Evolutionary conservation across 768 basidiomycete genomes (phyloP).

Genomic region (Gymnopilus junonius): DNA sequence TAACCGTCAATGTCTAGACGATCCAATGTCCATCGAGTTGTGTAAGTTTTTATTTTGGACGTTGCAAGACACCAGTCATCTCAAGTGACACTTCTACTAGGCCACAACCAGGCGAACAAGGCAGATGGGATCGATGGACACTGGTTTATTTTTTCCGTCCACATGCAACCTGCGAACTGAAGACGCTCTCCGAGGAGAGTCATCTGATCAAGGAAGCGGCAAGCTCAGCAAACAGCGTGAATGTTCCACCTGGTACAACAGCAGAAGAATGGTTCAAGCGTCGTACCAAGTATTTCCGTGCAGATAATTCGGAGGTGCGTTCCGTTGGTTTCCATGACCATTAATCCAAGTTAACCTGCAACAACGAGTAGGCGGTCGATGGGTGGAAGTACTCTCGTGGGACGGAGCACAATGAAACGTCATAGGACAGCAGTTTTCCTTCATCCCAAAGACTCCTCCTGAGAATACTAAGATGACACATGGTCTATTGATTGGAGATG

Average conservation of each 20-base stretch:
- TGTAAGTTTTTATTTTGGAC: neutral
- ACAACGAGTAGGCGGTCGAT: neutral
- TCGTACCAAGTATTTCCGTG: slow-evolving; percentile 3
- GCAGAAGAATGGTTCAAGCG: slow-evolving; percentile 6
- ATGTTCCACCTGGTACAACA: neutral
- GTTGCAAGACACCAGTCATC: neutral
- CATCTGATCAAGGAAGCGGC: neutral
- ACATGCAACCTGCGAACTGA: slow-evolving; percentile 3
- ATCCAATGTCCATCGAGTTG: neutral
- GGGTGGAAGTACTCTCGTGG: slow-evolving; percentile 1
- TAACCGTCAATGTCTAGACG: neutral
- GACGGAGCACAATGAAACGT: slow-evolving; percentile 1
- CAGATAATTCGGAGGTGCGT: neutral
- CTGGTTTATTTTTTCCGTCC: slow-evolving; percentile 1
- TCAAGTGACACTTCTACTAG: neutral
- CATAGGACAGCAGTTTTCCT: neutral
- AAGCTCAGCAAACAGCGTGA: neutral
- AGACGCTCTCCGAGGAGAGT: neutral
- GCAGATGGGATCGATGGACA: slow-evolving; percentile 1
- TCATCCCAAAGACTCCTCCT: neutral
- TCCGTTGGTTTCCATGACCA: neutral
- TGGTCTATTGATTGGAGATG: neutral
- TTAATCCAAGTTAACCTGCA: neutral
- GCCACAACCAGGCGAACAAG: neutral
- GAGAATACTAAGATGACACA: neutral